phyloP scores from a whole-genome alignment of 1,139 yeast genomes.

The Protomyces gravidus region DNA sequence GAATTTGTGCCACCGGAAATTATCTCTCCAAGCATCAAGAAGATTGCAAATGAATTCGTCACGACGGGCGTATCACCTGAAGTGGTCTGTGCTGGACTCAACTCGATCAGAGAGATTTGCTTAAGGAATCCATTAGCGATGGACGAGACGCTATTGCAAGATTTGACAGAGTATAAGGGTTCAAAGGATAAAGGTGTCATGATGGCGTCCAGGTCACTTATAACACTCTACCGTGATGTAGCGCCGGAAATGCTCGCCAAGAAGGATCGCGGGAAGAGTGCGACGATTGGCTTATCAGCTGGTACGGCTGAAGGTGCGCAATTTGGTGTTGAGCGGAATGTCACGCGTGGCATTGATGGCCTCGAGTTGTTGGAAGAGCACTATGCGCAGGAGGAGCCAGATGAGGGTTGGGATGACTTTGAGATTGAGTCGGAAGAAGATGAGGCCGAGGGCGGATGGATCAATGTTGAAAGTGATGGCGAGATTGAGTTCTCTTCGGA shows the following conservation, averaged over 20 bases:
- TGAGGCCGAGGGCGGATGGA: slow-evolving; percentile 53
- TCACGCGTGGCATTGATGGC: slow-evolving; percentile 74
- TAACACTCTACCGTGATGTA: slow-evolving; percentile 79
- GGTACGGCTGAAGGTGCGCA: slow-evolving; percentile 35
- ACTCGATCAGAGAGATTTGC: slow-evolving; percentile 87
- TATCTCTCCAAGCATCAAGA: slow-evolving; percentile 70
- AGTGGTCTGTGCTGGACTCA: slow-evolving; percentile 96
- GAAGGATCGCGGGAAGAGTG: slow-evolving; percentile 89
- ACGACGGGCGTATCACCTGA: slow-evolving; percentile 97
- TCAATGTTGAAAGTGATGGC: slow-evolving; percentile 53
- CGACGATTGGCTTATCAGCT: slow-evolving; percentile 64
- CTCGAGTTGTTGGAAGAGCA: slow-evolving; percentile 83
- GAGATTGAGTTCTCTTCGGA: slow-evolving; percentile 45
- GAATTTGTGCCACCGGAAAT: slow-evolving; percentile 96
- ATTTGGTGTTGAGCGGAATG: slow-evolving; percentile 67
- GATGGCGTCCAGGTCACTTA: slow-evolving; percentile 90
- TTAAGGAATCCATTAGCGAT: slow-evolving; percentile 92
- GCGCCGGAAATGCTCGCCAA: slow-evolving; percentile 91
- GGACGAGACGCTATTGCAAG: slow-evolving; percentile 79
- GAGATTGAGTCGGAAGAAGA: slow-evolving; percentile 43
- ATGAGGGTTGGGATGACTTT: slow-evolving; percentile 51
- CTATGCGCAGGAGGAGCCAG: slow-evolving; percentile 60
- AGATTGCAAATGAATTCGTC: slow-evolving; percentile 94
- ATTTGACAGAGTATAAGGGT: slow-evolving; percentile 81
- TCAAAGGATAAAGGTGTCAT: slow-evolving; percentile 89